Base-by-base conservation (phyloP, 2,329 filamentous ascomycete genomes). In the Cadophora gregata region DNA sequence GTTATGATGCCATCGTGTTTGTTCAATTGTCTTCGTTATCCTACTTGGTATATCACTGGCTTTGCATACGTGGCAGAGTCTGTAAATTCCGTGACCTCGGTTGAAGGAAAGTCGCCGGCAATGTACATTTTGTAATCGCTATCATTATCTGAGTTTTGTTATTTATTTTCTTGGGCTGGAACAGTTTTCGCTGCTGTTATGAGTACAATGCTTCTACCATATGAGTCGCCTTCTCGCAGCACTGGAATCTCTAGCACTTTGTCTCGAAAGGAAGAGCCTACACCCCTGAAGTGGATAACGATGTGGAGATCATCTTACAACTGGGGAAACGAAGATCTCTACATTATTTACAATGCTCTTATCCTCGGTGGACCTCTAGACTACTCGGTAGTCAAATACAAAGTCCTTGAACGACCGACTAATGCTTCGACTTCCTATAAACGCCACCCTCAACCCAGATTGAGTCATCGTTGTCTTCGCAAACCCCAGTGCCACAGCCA, bases 401-500 rank as follows among this genome's bases (percentile, higher is more conserved):
- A 47, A 2, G 9, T 47, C 19, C 42, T 47, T 8, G 42, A n/a
- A 8, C 42, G 42, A 1, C 42, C 42, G 42, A 1, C 42, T 47
- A 4, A 47, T 47, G 42, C 14, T 47, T 21, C 42, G 42, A 4
- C 42, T 47, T 47, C 42, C 42, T 1, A 47, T 47, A n/a, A 19
- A 47, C n/a, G 42, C 42, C 4, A 19, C 42, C 6, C 14, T 47
- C 42, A 8, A 47, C 29, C 79, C 78, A 21, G 70, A 73, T 56
- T 76, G 77, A 0, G 75, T 79, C n/a, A 66, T 78, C 5, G 74
- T 74, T 53, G 71, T 77, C 59, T 80, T 80, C 70, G 67, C 80
- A 62, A 78, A 78, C 51, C 69, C 79, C 4, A 77, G 78, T 16
- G 77, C 74, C 8, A 66, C 72, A 0, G 77, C 79, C 0, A 78